Evolutionary conservation across 768 basidiomycete species (phyloP).

Genomic region (Russula sp.): DNA sequence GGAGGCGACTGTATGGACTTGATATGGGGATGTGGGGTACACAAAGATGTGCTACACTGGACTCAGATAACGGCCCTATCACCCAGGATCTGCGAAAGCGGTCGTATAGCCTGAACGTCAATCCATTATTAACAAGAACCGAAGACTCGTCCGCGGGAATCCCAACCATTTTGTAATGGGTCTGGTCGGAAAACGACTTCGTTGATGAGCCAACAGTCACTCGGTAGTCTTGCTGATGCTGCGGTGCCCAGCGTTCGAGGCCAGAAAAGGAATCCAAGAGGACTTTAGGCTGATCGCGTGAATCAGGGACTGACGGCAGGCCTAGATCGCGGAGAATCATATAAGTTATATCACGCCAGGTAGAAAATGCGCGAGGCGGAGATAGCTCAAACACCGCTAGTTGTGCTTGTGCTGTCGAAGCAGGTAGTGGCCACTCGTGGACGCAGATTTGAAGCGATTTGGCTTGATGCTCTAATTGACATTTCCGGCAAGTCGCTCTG

Average conservation of each 20-base stretch:
- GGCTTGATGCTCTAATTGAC: slow-evolving; percentile 6
- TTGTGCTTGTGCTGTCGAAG: background rate
- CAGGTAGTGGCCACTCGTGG: slow-evolving; percentile 25
- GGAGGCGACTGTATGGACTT: slow-evolving; percentile 14
- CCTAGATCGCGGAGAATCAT: slow-evolving; percentile 20
- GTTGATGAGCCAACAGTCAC: slow-evolving; percentile 21
- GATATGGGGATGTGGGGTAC: slow-evolving; percentile 1
- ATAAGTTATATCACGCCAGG: slow-evolving; percentile 24
- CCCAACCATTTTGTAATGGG: slow-evolving; percentile 12
- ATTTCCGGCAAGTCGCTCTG: slow-evolving; percentile 9
- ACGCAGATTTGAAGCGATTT: slow-evolving; percentile 4
- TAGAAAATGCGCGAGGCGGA: slow-evolving; percentile 16
- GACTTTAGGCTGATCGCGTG: background rate
- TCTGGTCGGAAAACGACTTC: slow-evolving; percentile 2
- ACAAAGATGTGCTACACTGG: background rate
- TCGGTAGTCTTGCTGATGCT: background rate
- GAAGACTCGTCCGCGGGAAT: slow-evolving; percentile 14
- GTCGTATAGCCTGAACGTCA: slow-evolving; percentile 18
- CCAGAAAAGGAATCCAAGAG: slow-evolving; percentile 14
- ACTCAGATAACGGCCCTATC: background rate
- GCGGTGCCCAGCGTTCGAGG: slow-evolving; percentile 2
- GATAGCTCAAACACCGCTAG: slow-evolving; percentile 20
- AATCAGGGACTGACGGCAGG: background rate
- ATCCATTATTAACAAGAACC: slow-evolving; percentile 15
- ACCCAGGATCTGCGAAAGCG: slow-evolving; percentile 1